phyloP scores from a whole-genome alignment of 2,329 filamentous ascomycete genomes.

The Aspergillus sp. region DNA sequence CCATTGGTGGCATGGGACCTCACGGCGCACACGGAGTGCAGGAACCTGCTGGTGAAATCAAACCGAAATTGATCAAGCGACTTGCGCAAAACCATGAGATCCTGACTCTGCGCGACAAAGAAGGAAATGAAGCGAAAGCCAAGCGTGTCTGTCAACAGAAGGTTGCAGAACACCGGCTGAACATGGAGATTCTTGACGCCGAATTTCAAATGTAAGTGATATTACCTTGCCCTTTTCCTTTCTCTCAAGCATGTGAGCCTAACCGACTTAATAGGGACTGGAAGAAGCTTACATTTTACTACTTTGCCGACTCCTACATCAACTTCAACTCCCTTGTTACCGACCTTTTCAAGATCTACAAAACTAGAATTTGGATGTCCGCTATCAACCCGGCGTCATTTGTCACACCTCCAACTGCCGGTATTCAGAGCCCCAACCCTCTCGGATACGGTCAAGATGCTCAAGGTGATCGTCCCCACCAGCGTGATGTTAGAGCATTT shows the following conservation, averaged over 20 bases:
- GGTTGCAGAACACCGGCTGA: slow-evolving; percentile 87
- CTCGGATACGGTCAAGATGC: slow-evolving; percentile 54
- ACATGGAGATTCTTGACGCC: slow-evolving; percentile 98
- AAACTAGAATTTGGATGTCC: slow-evolving; percentile 99
- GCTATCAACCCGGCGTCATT: slow-evolving; percentile 98
- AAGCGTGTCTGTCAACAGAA: slow-evolving; percentile 97
- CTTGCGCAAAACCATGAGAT: slow-evolving; percentile 91
- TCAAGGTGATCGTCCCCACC: slow-evolving; percentile 42
- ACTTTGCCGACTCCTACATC: slow-evolving; percentile 96
- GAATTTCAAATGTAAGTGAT: slow-evolving; percentile 94
- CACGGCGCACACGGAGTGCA: slow-evolving; percentile 71
- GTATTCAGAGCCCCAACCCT: slow-evolving; percentile 68
- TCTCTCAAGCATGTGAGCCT: background rate
- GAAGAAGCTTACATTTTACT: slow-evolving; percentile 99
- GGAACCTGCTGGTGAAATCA: slow-evolving; percentile 73
- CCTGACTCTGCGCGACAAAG: slow-evolving; percentile 84
- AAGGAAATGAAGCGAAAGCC: slow-evolving; percentile 95
- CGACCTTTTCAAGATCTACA: slow-evolving; percentile 98
- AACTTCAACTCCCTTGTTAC: slow-evolving; percentile 98
- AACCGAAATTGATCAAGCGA: slow-evolving; percentile 95
- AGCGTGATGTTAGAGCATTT: slow-evolving; percentile 35
- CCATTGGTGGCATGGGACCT: slow-evolving; percentile 76
- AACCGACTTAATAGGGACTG: slow-evolving; percentile 69
- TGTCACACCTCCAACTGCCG: slow-evolving; percentile 68
- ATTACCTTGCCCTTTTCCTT: background rate